Evolutionary conservation across 352 stramenopile genomes (phyloP), one percentile per base, ranked within the genome.

Genomic region (Phytophthora megakarya): DNA sequence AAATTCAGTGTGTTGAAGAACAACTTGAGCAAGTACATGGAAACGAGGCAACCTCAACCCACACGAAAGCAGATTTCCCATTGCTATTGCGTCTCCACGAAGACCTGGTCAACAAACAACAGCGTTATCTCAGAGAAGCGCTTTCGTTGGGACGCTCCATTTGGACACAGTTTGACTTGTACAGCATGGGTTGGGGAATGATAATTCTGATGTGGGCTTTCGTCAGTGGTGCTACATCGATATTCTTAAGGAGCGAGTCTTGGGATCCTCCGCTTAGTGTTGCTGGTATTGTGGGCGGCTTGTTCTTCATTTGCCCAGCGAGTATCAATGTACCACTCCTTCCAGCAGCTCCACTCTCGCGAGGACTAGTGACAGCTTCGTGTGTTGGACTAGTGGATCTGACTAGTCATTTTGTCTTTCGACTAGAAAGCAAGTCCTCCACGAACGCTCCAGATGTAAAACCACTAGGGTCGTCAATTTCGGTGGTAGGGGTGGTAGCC

Each of bases 101-200:
- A 40, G 65, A 76, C 18, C 65, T 89, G 8, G 65, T 54, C 0
- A 67, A 47, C 5, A 58, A 65, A 5, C 81, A 89, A 23, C 78
- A 87, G n/a, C 40, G 42, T 1, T 94, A 91, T 22, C 64, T 96
- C 11, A 72, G 75, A 16, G 81, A 94, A 66, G 81, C 83, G 0
- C 39, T 93, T 18, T 73, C 73, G 3, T 62, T 91, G 3, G 82
- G 84, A 8, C 82, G 88, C 10, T 88, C 84, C 13, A 86, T 95
- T 52, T 96, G 88, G 86, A 96, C 88, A 33, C 88, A 96, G 30
- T 96, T 96, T 45, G 87, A 96, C 52, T 60, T 94, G n/a, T 73
- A 67, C 52, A 78, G 67, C 26, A 96, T 96, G 88, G 66, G 43
- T 3, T 91, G 81, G 78, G 85, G 85, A 11, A 58, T 90, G 35